Percentiles rank a stretch among this genome's conserved stretches.
Conservation (phyloP, 805 yeast genomes). For the Myxozyma neglecta region DNA sequence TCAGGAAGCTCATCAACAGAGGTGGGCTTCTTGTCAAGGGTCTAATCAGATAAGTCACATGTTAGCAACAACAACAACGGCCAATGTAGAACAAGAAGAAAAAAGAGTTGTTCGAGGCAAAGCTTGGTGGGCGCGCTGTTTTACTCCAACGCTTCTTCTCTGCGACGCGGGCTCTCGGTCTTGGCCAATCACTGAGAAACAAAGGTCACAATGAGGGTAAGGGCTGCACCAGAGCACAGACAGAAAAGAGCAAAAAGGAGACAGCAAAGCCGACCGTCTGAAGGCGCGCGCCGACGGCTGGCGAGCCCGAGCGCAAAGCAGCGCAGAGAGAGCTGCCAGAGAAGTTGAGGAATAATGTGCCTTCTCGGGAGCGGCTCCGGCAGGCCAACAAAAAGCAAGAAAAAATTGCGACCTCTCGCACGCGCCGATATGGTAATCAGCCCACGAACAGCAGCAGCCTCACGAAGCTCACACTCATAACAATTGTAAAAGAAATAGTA, state of each 20-base stretch:
- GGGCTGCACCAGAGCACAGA: neutral
- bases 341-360: neutral
- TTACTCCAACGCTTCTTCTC: too few species aligned
- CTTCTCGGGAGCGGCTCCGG: too few species aligned
- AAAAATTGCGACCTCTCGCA: neutral
- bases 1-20: constrained; percentile 88
- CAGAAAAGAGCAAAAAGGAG: neutral
- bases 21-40: constrained; percentile 66
- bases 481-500: neutral
- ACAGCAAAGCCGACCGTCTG: neutral
- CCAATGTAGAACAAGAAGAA: neutral
- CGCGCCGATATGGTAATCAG: neutral
- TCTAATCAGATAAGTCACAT: constrained; percentile 42
- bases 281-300: neutral
- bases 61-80: neutral
- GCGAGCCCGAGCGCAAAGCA: neutral
- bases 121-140: neutral
- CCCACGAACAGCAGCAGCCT: neutral
- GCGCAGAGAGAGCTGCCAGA: neutral
- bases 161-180: too few species aligned
- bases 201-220: neutral
- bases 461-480: neutral
- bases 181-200: too few species aligned
- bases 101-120: neutral
- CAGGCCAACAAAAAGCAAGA: neutral